These are phyloP conservation scores for Corchorus capsularis DNA, from an alignment of 345 rosid genomes.

Conservation along the genomic window DNA sequence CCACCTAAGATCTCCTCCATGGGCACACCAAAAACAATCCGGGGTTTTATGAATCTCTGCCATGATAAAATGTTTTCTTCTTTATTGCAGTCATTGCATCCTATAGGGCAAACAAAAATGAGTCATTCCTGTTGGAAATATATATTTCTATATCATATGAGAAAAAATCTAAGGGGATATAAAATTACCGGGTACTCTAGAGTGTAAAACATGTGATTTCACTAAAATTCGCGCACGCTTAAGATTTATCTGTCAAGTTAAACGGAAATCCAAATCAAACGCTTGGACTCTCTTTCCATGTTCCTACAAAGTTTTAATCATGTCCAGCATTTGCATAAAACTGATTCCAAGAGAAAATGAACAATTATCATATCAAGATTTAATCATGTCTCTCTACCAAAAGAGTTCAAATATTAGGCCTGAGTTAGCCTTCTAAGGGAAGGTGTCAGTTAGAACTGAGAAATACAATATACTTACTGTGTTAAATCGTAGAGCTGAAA, in stretches of 20 bases:
- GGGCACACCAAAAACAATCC: constrained; percentile 72
- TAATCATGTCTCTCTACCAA: background rate
- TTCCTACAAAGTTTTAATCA: background rate
- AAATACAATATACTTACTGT: constrained; percentile 45
- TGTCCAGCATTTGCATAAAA: background rate
- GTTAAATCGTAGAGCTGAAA: constrained; percentile 66
- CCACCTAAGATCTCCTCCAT: constrained; percentile 65
- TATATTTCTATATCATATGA: background rate
- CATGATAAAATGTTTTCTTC: constrained; percentile 74
- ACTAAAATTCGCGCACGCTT: constrained; percentile 91
- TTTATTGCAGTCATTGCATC: constrained; percentile 75
- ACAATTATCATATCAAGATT: background rate
- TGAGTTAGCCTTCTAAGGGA: background rate
- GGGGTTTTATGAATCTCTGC: constrained; percentile 82
- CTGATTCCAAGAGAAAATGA: background rate
- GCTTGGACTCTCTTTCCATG: background rate
- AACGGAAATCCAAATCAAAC: constrained; percentile 11
- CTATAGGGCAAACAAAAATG: constrained; percentile 39
- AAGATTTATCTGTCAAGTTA: constrained; percentile 68
- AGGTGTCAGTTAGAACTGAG: constrained; percentile 16
- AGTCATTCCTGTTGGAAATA: background rate
- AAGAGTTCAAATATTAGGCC: background rate
- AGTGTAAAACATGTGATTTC: constrained; percentile 62
- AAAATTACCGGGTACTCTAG: constrained; percentile 61
- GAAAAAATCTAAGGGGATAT: constrained; percentile 2